Base-by-base conservation (phyloP, 2,329 filamentous ascomycete genomes). In the Alternaria alternata region DNA sequence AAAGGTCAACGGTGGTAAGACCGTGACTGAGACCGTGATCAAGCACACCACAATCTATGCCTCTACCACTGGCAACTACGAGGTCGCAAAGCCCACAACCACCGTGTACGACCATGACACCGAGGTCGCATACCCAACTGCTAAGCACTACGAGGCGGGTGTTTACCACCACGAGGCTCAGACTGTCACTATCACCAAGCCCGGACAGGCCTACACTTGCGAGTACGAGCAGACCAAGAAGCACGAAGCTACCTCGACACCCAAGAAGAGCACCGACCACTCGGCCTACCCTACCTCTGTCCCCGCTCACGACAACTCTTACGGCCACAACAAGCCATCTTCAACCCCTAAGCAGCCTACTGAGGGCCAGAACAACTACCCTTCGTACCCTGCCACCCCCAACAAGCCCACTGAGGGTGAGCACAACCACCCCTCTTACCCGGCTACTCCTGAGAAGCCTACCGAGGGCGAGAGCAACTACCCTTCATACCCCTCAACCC, bases 181-280 rank as follows among this genome's bases (percentile, higher is more conserved):
- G 64, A 74, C 69, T n/a, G 65, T 76, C 51, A 77, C 72, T n/a
- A 67, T 76, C 65, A 77, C 73, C 58, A 73, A 74, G 63, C 42
- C 69, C 16, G 51, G 67, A 46, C 51, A 75, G 54, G 51, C 66
- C 7, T 75, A 74, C 59, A 74, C 73, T 9, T 76, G 73, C 69
- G 67, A 57, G 12, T 74, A 70, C 56, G 63, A 73, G 47, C 53
- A 66, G 47, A 67, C 66, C 30, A 63, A 66, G 36, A 62, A 65
- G 18, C 69, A 70, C 62, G 55, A 64, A 39, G 43, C 51, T 5
- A 59, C 56, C 4, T 43, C 51, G 6, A 51, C 51, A 4, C 60
- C 67, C 20, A 48, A 54, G 51, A 51, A 65, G 47, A 34, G 36
- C 47, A 47, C 53, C 26, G 43, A 51, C 9, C 43, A 65, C 38